phyloP scores from a whole-genome alignment of 768 basidiomycete species.

The Lepiota venenata region DNA sequence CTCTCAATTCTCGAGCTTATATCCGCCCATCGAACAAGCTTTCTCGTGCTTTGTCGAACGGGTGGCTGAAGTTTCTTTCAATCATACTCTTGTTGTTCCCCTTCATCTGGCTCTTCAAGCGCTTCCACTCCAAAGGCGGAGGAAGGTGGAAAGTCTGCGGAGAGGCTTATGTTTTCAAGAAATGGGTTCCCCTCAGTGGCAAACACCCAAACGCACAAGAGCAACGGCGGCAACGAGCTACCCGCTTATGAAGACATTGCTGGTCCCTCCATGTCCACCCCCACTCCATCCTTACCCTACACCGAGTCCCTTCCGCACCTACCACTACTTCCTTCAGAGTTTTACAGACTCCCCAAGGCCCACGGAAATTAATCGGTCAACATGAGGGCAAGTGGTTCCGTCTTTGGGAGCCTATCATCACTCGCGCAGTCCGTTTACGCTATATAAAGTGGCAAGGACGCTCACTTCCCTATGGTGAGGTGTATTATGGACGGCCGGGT shows the following conservation, averaged over 20 bases:
- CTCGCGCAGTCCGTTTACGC: conserved; percentile 47
- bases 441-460: conserved; percentile 37
- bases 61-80: conserved; percentile 67
- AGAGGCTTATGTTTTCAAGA: conserved; percentile 70
- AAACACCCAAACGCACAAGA: conserved; percentile 7
- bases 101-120: conserved; percentile 77
- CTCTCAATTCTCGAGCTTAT: conserved; percentile 45
- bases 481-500: conserved; percentile 7
- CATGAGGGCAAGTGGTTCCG: conserved; percentile 80
- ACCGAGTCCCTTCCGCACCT: neutral
- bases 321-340: too few species aligned
- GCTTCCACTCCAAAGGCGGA: conserved; percentile 63
- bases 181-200: conserved; percentile 30
- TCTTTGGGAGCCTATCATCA: conserved; percentile 70
- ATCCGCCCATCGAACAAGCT: conserved; percentile 67
- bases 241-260: conserved; percentile 14
- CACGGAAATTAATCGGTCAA: conserved; percentile 48
- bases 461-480: conserved; percentile 14
- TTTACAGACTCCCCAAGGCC: conserved; percentile 30
- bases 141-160: conserved; percentile 77
- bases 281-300: neutral
- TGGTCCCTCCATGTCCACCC: neutral
- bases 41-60: conserved; percentile 64
- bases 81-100: conserved; percentile 73
- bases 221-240: conserved; percentile 4